Conservation (phyloP, 768 basidiomycete species). For the Hypsizygus marmoreus region DNA sequence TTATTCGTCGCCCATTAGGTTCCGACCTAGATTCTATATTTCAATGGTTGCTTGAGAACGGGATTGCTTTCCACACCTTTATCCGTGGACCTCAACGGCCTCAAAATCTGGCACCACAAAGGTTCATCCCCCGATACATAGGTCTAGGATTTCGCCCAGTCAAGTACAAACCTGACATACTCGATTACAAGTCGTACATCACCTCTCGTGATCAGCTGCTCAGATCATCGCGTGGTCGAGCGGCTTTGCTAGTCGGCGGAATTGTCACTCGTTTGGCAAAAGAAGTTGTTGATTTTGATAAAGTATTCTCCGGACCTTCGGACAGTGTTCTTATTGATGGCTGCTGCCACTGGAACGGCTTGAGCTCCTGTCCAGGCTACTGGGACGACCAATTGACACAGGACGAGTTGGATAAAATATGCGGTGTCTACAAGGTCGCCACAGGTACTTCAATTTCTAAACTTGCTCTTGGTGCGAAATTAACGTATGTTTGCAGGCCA, state of each 20-base stretch:
- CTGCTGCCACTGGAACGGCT: background rate
- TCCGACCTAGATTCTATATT: slow-evolving; percentile 1
- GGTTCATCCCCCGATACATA: background rate
- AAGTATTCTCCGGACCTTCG: slow-evolving; percentile 21
- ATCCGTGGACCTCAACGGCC: background rate
- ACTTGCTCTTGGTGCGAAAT: background rate
- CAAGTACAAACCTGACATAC: slow-evolving; percentile 1
- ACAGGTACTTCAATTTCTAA: slow-evolving; percentile 13
- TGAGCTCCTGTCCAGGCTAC: slow-evolving; percentile 1
- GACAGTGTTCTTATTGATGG: slow-evolving; percentile 6
- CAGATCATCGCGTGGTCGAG: slow-evolving; percentile 20
- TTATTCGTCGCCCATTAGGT: slow-evolving; percentile 1
- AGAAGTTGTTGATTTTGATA: slow-evolving; percentile 7
- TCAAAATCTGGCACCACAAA: background rate
- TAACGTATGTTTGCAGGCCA: background rate
- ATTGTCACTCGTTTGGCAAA: slow-evolving; percentile 23
- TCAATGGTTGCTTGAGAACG: slow-evolving; percentile 4
- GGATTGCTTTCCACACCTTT: slow-evolving; percentile 15
- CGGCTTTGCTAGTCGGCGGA: slow-evolving; percentile 25
- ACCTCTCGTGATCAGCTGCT: slow-evolving; percentile 3
- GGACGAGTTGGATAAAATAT: slow-evolving; percentile 21
- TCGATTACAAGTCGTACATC: slow-evolving; percentile 10
- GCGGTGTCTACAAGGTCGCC: slow-evolving; percentile 22
- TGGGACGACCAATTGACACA: slow-evolving; percentile 24
- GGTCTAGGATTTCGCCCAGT: slow-evolving; percentile 18